Conservation (phyloP, 2,329 filamentous ascomycete genomes). For the Nannizziopsis barbatae region DNA sequence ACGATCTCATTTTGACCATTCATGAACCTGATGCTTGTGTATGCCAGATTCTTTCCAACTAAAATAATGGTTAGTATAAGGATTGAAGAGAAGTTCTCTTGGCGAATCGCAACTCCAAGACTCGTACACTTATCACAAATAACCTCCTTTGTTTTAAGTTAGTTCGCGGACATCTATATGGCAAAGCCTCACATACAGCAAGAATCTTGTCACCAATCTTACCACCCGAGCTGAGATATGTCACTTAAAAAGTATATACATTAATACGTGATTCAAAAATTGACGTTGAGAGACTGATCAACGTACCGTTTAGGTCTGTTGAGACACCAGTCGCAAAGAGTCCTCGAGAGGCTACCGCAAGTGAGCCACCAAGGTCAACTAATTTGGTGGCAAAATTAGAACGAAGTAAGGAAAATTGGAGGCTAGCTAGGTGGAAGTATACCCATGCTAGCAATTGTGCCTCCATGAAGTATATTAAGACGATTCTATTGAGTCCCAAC, state of each 20-base stretch:
- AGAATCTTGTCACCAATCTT: constrained; percentile 50
- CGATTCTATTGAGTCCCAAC: constrained; percentile 42
- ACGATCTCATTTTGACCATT: constrained; percentile 50
- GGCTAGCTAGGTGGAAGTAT: constrained; percentile 13
- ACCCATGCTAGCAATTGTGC: constrained; percentile 54
- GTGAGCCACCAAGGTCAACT: constrained; percentile 55
- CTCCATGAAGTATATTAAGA: constrained; percentile 55
- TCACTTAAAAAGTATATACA: constrained; percentile 38
- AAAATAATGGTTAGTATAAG: background rate
- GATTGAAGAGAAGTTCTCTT: background rate
- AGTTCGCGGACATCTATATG: background rate
- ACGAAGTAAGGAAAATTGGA: background rate
- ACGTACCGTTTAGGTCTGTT: constrained; percentile 51
- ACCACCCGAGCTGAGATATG: constrained; percentile 53
- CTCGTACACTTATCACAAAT: constrained; percentile 53
- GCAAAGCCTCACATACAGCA: constrained; percentile 33
- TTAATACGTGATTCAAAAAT: background rate
- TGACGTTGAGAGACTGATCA: background rate
- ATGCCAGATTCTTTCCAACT: constrained; percentile 57
- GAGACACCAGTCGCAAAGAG: constrained; percentile 56
- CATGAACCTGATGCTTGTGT: constrained; percentile 50
- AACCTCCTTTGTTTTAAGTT: constrained; percentile 37
- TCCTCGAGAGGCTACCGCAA: constrained; percentile 54
- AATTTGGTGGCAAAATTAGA: background rate
- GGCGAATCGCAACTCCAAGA: background rate